phyloP scores from a whole-genome alignment of 2,329 filamentous ascomycete genomes.

The Chrysoporthe cubensis region DNA sequence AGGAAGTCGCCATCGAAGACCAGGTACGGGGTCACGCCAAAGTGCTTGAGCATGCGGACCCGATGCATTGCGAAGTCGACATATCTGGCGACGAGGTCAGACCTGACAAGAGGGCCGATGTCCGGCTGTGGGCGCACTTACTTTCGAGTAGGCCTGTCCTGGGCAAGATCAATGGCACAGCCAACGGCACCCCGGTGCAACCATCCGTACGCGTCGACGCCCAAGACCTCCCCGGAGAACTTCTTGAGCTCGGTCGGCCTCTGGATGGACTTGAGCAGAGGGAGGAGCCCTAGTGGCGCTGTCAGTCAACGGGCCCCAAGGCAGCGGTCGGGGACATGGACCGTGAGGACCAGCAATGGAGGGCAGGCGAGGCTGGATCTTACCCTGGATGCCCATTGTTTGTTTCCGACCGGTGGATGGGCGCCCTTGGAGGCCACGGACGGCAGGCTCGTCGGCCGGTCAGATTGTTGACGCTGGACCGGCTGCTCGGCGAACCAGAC shows the following conservation, averaged over 20 bases:
- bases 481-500: neutral
- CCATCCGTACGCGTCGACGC: conserved; percentile 98
- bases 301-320: conserved; percentile 6
- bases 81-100: conserved; percentile 61
- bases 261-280: conserved; percentile 94
- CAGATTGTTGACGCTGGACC: neutral
- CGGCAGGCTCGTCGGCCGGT: neutral
- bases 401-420: conserved; percentile 9
- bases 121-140: conserved; percentile 47
- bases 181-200: conserved; percentile 89
- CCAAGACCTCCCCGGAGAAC: conserved; percentile 84
- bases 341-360: neutral
- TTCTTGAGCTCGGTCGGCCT: conserved; percentile 85
- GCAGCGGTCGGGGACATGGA: neutral
- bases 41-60: conserved; percentile 91
- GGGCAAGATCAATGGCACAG: conserved; percentile 88
- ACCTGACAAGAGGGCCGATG: neutral
- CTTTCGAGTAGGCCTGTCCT: conserved; percentile 87
- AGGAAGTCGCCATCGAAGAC: conserved; percentile 96
- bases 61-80: conserved; percentile 89
- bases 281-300: conserved; percentile 70
- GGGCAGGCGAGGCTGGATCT: neutral
- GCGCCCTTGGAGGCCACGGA: neutral
- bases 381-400: conserved; percentile 37
- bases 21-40: conserved; percentile 90